A percentile compares a stretch with the other conserved stretches of the same genome.
phyloP scores from a whole-genome alignment of 129 eudicot genomes.

The Apium graveolens region DNA sequence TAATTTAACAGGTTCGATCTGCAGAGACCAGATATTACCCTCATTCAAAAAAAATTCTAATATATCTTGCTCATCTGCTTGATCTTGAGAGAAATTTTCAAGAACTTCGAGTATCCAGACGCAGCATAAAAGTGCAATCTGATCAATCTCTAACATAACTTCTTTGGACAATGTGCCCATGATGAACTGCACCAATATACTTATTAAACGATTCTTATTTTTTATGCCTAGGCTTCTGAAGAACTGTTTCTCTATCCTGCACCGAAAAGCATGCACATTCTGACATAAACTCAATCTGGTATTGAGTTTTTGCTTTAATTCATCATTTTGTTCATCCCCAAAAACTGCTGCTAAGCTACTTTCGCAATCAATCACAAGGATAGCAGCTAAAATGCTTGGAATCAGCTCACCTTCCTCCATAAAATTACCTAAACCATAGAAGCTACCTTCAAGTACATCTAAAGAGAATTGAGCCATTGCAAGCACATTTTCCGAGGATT shows the following conservation, averaged over 20 bases:
- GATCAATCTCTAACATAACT: slow-evolving; percentile 37
- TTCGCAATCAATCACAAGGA: slow-evolving; percentile 72
- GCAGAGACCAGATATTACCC: slow-evolving; percentile 55
- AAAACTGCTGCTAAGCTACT: slow-evolving; percentile 29
- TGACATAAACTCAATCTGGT: slow-evolving; percentile 47
- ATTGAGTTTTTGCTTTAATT: slow-evolving; percentile 17
- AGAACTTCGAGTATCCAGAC: slow-evolving; percentile 47
- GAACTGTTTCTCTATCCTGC: slow-evolving; percentile 27
- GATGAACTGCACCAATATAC: slow-evolving; percentile 44
- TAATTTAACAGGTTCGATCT: slow-evolving; percentile 38
- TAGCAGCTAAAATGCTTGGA: slow-evolving; percentile 46
- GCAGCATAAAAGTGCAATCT: slow-evolving; percentile 47
- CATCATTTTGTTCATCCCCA: slow-evolving; percentile 25
- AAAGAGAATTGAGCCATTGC: slow-evolving; percentile 61
- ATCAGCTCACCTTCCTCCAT: slow-evolving; percentile 36
- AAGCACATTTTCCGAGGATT: slow-evolving; percentile 28
- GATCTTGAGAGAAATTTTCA: slow-evolving; percentile 43
- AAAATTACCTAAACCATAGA: slow-evolving; percentile 34
- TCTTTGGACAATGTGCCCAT: slow-evolving; percentile 40
- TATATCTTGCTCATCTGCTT: slow-evolving; percentile 56
- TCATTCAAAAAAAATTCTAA: slow-evolving; percentile 50
- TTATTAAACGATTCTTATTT: slow-evolving; percentile 27
- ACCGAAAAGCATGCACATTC: slow-evolving; percentile 44
- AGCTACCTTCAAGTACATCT: slow-evolving; percentile 63
- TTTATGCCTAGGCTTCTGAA: slow-evolving; percentile 25